Conservation (phyloP, 345 rosid genomes). For the Erodium maritimum region DNA sequence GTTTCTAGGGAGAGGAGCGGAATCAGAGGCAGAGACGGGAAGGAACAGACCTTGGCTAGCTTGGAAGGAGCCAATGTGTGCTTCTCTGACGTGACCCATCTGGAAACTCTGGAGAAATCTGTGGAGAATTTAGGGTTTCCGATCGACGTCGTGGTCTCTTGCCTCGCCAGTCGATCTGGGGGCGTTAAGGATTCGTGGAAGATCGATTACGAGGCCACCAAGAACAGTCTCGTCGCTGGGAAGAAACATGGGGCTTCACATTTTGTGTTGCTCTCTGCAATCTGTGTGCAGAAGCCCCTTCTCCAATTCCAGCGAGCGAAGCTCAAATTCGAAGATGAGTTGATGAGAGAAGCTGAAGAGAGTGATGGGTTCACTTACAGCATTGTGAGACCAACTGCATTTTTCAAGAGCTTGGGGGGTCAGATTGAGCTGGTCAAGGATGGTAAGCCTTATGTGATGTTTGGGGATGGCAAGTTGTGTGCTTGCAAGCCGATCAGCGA, state of each 20-base stretch:
- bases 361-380: slow-evolving; percentile 48
- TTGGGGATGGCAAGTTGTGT: slow-evolving; percentile 83
- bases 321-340: slow-evolving; percentile 73
- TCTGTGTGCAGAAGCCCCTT: slow-evolving; percentile 84
- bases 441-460: slow-evolving; percentile 95
- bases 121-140: slow-evolving; percentile 30
- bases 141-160: slow-evolving; percentile 78
- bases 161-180: slow-evolving; percentile 82
- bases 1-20: slow-evolving; percentile 85
- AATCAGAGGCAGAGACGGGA: slow-evolving; percentile 45
- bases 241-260: slow-evolving; percentile 63
- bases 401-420: slow-evolving; percentile 88
- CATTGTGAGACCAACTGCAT: slow-evolving; percentile 91
- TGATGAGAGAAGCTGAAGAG: slow-evolving; percentile 32
- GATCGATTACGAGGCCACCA: slow-evolving; percentile 85
- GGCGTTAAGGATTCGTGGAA: slow-evolving; percentile 91
- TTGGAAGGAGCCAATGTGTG: slow-evolving; percentile 60
- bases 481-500: slow-evolving; percentile 98
- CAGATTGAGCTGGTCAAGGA: slow-evolving; percentile 91
- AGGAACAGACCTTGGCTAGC: slow-evolving; percentile 49
- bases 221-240: slow-evolving; percentile 76
- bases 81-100: slow-evolving; percentile 70
- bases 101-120: slow-evolving; percentile 42
- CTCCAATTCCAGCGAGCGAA: slow-evolving; percentile 86
- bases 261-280: slow-evolving; percentile 81